These are phyloP conservation scores for Arxiozyma slooffiae DNA, from an alignment of 1,139 yeast species.

Conservation along the genomic window DNA sequence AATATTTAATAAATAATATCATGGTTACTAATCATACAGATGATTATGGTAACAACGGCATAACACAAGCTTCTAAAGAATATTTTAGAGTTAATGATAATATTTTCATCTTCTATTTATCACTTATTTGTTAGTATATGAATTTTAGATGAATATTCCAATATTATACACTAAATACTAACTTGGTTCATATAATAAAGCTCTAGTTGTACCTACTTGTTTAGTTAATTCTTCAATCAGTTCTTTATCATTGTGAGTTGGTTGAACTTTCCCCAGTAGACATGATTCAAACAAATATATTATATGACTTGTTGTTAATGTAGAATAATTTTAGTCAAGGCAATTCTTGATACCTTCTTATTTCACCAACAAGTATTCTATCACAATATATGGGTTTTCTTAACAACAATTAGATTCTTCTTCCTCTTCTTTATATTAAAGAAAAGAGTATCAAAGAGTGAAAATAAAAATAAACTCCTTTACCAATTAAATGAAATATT, in stretches of 20 bases:
- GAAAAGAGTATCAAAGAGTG: too few species aligned
- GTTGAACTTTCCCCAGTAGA: slow-evolving; percentile 22
- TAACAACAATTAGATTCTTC: too few species aligned
- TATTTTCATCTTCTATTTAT: background rate
- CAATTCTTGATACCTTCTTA: too few species aligned
- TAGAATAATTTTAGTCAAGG: too few species aligned
- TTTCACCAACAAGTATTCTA: background rate
- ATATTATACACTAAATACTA: background rate
- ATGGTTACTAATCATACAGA: too few species aligned
- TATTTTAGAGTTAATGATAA: background rate
- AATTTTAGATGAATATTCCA: too few species aligned
- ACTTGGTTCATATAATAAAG: background rate
- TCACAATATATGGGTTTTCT: too few species aligned
- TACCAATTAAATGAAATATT: too few species aligned
- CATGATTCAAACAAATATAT: slow-evolving; percentile 12
- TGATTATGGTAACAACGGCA: too few species aligned
- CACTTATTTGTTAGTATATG: slow-evolving; percentile 2
- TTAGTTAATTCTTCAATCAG: slow-evolving; percentile 28
- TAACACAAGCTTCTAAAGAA: too few species aligned
- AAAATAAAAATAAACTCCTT: background rate
- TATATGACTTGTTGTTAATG: too few species aligned
- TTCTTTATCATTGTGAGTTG: slow-evolving; percentile 31
- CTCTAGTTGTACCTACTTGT: slow-evolving; percentile 9
- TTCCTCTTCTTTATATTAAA: background rate
- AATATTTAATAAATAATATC: too few species aligned